Conservation (phyloP, 2,329 filamentous ascomycete genomes). For the Conoideocrella luteorostrata region DNA sequence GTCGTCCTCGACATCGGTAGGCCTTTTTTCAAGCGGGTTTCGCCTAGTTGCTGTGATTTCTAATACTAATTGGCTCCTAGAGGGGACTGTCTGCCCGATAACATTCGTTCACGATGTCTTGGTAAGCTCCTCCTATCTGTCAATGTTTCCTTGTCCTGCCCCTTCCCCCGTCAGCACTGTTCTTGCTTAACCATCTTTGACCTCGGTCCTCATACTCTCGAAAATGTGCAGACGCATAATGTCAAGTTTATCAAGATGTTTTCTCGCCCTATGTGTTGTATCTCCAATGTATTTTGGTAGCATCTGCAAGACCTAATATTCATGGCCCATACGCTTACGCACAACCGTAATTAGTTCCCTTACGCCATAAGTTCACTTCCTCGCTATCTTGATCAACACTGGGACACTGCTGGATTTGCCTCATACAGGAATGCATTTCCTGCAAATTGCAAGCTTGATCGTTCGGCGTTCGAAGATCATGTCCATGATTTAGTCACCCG, state of each 20-base stretch:
- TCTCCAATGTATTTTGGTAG: too few species aligned
- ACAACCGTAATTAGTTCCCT: too few species aligned
- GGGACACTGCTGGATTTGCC: conserved; percentile 58
- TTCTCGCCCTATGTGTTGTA: too few species aligned
- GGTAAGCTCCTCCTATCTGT: conserved; percentile 54
- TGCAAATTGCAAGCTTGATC: conserved; percentile 51
- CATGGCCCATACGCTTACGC: too few species aligned
- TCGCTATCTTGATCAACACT: conserved; percentile 55
- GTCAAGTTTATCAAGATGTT: too few species aligned
- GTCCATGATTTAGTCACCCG: conserved; percentile 62
- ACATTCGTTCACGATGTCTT: conserved; percentile 78
- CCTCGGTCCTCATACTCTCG: too few species aligned
- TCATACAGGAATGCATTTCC: conserved; percentile 68
- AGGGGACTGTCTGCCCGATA: conserved; percentile 78
- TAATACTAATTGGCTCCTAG: conserved; percentile 32
- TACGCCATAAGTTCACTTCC: conserved; percentile 66
- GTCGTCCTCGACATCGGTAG: conserved; percentile 32
- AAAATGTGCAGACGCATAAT: too few species aligned
- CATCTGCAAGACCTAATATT: too few species aligned
- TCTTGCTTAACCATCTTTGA: too few species aligned
- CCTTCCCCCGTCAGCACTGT: too few species aligned
- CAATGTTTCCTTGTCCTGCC: too few species aligned
- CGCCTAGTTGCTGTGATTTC: background rate
- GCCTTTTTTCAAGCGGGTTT: conserved; percentile 7
- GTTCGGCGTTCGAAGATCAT: conserved; percentile 56